phyloP scores from a whole-genome alignment of 441 rosid species.

The Corymbia citriodora region DNA sequence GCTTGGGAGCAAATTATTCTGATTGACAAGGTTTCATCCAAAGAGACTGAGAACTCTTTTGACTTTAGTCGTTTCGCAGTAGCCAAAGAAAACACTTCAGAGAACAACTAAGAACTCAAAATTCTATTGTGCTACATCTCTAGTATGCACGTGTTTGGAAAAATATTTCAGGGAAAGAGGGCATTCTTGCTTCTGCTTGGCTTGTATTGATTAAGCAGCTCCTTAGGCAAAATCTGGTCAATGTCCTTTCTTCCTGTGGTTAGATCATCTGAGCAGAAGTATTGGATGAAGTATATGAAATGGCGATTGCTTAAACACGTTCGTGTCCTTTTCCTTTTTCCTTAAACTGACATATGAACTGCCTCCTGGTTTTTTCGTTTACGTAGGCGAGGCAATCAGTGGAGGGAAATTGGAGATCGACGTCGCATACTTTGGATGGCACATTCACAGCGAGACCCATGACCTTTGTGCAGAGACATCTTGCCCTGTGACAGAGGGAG shows the following conservation, averaged over 20 bases:
- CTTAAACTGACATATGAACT: neutral
- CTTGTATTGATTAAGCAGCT: neutral
- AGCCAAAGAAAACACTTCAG: neutral
- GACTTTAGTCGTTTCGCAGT: neutral
- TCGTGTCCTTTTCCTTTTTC: neutral
- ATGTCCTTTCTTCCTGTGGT: neutral
- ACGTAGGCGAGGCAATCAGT: constrained; percentile 48
- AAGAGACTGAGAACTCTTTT: neutral
- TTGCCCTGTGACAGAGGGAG: constrained; percentile 74
- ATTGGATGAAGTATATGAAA: neutral
- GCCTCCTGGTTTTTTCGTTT: neutral
- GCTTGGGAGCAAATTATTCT: neutral
- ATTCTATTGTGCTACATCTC: neutral
- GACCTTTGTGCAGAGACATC: constrained; percentile 80
- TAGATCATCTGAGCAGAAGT: neutral
- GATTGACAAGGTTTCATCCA: neutral
- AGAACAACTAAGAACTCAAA: neutral
- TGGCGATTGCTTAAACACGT: neutral
- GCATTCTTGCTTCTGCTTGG: neutral
- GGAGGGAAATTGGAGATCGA: constrained; percentile 76
- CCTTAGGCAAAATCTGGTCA: neutral
- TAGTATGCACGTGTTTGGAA: neutral
- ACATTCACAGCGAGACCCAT: constrained; percentile 69
- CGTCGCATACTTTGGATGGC: constrained; percentile 85
- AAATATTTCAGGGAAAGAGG: neutral